Evolutionary conservation across 257 asterid genomes (phyloP).

Genomic region (Anisodus acutangulus): DNA sequence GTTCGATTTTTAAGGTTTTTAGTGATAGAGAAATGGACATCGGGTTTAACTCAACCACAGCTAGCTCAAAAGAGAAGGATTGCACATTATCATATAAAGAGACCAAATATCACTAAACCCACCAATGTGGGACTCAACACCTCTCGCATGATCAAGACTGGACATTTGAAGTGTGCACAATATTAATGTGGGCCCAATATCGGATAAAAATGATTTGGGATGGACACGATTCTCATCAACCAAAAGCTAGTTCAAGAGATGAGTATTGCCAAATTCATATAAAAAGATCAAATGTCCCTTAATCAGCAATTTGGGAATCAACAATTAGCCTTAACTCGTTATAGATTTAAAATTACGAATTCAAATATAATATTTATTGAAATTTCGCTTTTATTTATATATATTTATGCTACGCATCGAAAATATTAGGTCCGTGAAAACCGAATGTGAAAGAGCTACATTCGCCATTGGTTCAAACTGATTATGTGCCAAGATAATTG

Average conservation of each 20-base stretch:
- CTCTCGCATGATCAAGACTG: background rate
- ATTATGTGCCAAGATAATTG: no score
- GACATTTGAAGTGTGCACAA: background rate
- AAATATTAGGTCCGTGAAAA: no score
- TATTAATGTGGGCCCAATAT: background rate
- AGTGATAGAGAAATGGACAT: background rate
- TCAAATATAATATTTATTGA: no score
- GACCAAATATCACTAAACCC: background rate
- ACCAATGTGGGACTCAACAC: background rate
- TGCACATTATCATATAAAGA: background rate
- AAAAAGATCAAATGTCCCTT: no score
- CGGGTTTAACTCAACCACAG: rapidly evolving
- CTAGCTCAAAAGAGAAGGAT: background rate
- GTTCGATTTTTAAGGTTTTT: background rate
- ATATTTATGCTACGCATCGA: no score
- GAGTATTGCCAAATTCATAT: no score
- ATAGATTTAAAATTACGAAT: no score
- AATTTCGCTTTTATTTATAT: no score
- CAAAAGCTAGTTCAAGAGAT: background rate
- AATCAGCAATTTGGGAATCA: no score
- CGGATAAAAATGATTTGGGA: background rate
- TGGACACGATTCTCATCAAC: background rate
- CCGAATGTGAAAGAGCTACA: no score
- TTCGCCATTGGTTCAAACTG: no score
- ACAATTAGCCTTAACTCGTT: no score